Evolutionary conservation across 495 filamentous ascomycete genomes (phyloP), one percentile per base, ranked within the genome.

Genomic region (Clohesyomyces aquaticus): DNA sequence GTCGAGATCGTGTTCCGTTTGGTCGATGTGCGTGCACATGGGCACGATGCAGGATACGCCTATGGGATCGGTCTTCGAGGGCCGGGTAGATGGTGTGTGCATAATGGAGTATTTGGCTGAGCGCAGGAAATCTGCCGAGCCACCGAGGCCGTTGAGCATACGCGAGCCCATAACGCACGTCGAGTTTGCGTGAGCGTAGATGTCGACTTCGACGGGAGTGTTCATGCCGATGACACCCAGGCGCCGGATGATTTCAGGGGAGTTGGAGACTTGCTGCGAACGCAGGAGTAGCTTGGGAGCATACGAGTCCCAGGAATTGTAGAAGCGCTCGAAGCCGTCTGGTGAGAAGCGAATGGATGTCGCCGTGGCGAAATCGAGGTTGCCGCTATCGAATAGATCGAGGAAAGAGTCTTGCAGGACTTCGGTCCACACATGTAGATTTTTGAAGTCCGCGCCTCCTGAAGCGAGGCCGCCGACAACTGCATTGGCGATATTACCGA

Each of bases 221-320:
- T 96, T 96, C 91, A 96, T 96, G 73, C 90, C 91, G 73, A 96
- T 95, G 67, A 91, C 86, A 59, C 91, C 91, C 1, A 96, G 80
- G 2, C 91, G 83, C 18, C 89, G 85, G 79, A 96, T 96, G 80
- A 96, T 95, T 77, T 96, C 91, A 64, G 91, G 91, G n/a, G 86
- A 88, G 84, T 96, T 96, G 71, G 88, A 91, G 29, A 96, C 90
- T 71, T 88, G 85, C 78, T 96, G 91, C 2, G 88, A 87, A 52
- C 91, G 90, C 35, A 96, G 86, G 49, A 96, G 88, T 3, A 96
- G 85, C 80, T 93, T 94, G 74, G 87, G 79, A 12, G 87, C 77
- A 78, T 96, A 96, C 27, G 78, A 69, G 58, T 92, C 88, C 88
- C 88, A 94, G 79, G 87, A 86, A 52, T 87, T 82, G 80, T 95